Evolutionary conservation across 202 grass and related monocot genomes (phyloP).

Genomic region (Elaeis oleifera): DNA sequence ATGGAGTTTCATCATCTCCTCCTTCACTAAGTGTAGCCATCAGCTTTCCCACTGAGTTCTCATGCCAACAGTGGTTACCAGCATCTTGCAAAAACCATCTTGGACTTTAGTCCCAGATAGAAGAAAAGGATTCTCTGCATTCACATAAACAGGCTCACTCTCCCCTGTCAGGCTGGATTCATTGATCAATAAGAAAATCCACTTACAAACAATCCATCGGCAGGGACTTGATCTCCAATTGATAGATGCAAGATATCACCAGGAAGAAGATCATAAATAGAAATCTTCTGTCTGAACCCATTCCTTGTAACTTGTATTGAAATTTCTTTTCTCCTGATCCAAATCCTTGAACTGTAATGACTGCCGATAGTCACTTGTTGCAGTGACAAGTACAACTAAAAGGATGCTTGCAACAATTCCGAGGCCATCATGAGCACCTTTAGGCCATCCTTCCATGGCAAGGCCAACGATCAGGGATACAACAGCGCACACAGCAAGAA

Average conservation of each 20-base stretch:
- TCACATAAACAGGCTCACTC: slow-evolving; percentile 14
- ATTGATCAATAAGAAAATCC: slow-evolving; percentile 18
- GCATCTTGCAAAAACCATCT: slow-evolving; percentile 20
- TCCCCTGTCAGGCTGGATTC: slow-evolving; percentile 23
- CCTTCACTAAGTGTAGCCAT: slow-evolving; percentile 18
- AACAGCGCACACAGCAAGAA: slow-evolving; percentile 19
- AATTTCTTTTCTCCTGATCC: slow-evolving; percentile 23
- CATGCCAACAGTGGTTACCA: slow-evolving; percentile 21
- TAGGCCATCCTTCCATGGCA: slow-evolving; percentile 19
- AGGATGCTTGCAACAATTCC: slow-evolving; percentile 22
- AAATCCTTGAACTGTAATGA: slow-evolving; percentile 22
- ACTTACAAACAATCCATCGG: slow-evolving; percentile 17
- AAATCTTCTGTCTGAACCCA: slow-evolving; percentile 21
- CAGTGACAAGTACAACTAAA: slow-evolving; percentile 21
- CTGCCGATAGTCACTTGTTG: slow-evolving; percentile 21
- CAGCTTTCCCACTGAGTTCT: slow-evolving; percentile 22
- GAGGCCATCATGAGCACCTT: slow-evolving; percentile 18
- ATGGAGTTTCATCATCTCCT: slow-evolving; percentile 25
- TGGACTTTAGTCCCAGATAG: slow-evolving; percentile 18
- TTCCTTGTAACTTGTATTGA: slow-evolving; percentile 14
- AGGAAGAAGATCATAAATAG: slow-evolving; percentile 21
- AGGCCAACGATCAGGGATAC: slow-evolving; percentile 16
- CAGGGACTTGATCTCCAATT: slow-evolving; percentile 23
- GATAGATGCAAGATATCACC: slow-evolving; percentile 18
- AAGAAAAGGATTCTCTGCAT: slow-evolving; percentile 17